Base-by-base conservation (phyloP, 1,284 basidiomycete genomes). In the Apiotrichum montevideense region DNA sequence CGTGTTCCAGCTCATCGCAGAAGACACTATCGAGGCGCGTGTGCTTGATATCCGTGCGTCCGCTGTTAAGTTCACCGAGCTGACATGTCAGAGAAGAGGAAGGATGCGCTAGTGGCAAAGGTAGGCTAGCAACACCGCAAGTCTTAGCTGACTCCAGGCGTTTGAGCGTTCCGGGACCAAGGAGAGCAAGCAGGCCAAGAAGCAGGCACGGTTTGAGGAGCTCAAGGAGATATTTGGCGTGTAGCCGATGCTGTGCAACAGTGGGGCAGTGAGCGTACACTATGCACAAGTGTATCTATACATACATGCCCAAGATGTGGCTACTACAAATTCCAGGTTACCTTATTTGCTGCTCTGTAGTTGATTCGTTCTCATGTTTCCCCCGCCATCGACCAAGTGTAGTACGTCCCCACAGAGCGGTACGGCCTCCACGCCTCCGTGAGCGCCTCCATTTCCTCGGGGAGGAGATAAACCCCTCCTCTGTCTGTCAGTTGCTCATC, bases 1-100 rank as follows among this genome's bases (percentile, higher is more conserved):
- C 57, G 89, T 93, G 13, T 93, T 90, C 69, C 90, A 92, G 67
- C 79, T 93, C 52, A 90, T 93, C 56, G 87, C 90, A 0, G 88
- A 90, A 66, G 82, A 90, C 63, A 93, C 90, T 0, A 85, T 93
- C 0, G 90, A 93, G 74, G 82, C 87, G 2, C 90, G 87, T 74
- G 88, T 88, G 43, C 80, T 93, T 48, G 87, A 89, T 37, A 92
- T 92, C 55, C 90, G 92, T 76, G 84, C 85, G 68, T 82, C 10
- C 1, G 1, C 8, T 4, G 21, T 4, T 3, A 10, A 3, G 15
- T 13, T 15, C 21, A 11, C 7, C 5, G 1, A 32, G 35, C 59
- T 62, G 46, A 62, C 49, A 3, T 10, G 14, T 3, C 54, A 75
- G 73, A 75, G 56, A 72, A 71, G 56, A 48, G 62, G 40, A 75